These are phyloP conservation scores for Scutellaria minor DNA, from an alignment of 257 asterid species.

Conservation along the genomic window DNA sequence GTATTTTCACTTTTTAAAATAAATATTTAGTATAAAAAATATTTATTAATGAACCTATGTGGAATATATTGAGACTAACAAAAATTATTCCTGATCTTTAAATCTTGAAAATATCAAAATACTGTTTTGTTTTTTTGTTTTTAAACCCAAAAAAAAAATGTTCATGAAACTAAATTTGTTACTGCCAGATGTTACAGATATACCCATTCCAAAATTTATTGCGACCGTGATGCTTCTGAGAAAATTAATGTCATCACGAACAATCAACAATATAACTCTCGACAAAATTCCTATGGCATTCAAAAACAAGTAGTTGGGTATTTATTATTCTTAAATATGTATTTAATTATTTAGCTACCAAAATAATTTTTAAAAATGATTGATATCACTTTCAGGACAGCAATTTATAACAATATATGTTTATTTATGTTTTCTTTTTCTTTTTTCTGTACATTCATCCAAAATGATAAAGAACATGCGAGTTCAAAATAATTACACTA, in stretches of 20 bases:
- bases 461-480: not conserved
- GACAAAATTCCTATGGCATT: constrained; percentile 30
- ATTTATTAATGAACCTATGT: too few relatives aligned
- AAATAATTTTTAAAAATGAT: not conserved
- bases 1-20: too few relatives aligned
- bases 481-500: too few relatives aligned
- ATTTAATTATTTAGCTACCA: constrained; percentile 29
- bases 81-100: not conserved
- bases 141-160: not conserved
- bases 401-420: constrained; percentile 7
- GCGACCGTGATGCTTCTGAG: constrained; percentile 39
- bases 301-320: constrained; percentile 37
- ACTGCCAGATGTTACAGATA: constrained; percentile 30
- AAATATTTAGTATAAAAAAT: too few relatives aligned
- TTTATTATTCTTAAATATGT: constrained; percentile 33
- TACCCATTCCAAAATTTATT: constrained; percentile 42
- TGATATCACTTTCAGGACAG: constrained; percentile 39
- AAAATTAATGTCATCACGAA: constrained; percentile 36
- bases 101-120: not conserved
- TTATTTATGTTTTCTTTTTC: not conserved
- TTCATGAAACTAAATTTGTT: not conserved
- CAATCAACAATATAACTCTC: constrained; percentile 35
- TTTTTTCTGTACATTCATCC: constrained; percentile 29
- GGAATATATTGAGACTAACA: not conserved
- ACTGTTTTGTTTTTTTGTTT: not conserved